Conservation (phyloP, 305 asterid genomes). For the Withania somnifera region DNA sequence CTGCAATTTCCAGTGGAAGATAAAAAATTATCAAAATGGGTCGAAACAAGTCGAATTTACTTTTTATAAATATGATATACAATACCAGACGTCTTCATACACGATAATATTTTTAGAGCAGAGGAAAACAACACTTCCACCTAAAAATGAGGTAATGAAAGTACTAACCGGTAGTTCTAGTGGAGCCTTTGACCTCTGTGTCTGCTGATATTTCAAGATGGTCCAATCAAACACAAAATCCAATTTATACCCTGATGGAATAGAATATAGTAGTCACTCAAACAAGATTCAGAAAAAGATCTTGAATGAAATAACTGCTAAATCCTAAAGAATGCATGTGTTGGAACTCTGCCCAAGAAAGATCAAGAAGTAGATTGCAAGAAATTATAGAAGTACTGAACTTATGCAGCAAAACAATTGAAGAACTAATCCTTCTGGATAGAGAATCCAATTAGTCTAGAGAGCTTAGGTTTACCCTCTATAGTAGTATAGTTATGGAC, state of each 20-base stretch:
- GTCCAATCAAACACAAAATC: slow-evolving; percentile 68
- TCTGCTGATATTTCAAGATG: slow-evolving; percentile 53
- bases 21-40: neutral
- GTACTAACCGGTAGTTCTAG: slow-evolving; percentile 8
- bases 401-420: neutral
- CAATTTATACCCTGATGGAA: slow-evolving; percentile 42
- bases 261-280: neutral
- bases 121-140: neutral
- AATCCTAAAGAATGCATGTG: neutral
- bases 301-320: neutral
- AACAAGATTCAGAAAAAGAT: neutral
- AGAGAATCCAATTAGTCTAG: neutral
- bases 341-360: neutral
- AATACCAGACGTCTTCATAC: neutral
- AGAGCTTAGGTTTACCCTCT: neutral
- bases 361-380: neutral
- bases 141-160: neutral
- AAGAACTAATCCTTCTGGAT: neutral
- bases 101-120: neutral
- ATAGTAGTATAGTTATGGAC: neutral
- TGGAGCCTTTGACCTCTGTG: slow-evolving; percentile 3
- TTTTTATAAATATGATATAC: neutral
- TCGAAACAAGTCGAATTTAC: neutral
- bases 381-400: neutral
- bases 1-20: neutral